These are phyloP conservation scores for Cydonia oblonga DNA, from an alignment of 331 rosid species.

Conservation along the genomic window DNA sequence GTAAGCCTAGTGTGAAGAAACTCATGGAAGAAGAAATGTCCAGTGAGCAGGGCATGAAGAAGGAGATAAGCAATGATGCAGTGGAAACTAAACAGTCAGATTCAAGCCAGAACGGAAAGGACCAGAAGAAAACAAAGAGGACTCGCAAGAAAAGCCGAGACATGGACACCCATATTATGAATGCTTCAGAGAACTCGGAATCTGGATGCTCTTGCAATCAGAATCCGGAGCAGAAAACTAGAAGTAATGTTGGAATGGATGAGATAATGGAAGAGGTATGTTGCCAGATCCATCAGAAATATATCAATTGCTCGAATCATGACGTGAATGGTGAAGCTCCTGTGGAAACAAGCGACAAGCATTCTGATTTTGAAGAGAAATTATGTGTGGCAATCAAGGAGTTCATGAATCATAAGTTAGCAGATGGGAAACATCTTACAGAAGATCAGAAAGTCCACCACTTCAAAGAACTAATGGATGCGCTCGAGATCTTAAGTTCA, in stretches of 20 bases:
- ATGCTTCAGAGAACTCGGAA: conserved; percentile 30
- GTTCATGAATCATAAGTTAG: conserved; percentile 46
- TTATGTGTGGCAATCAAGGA: conserved; percentile 47
- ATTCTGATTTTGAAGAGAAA: conserved; percentile 42
- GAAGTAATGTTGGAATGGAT: conserved; percentile 39
- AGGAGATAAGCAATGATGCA: conserved; percentile 14
- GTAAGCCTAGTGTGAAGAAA: conserved; percentile 88
- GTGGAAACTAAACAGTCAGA: conserved; percentile 31
- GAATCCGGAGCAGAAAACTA: conserved; percentile 34
- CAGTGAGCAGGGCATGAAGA: conserved; percentile 38
- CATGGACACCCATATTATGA: conserved; percentile 33
- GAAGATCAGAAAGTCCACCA: conserved; percentile 52
- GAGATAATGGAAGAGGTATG: conserved; percentile 64
- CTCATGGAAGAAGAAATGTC: conserved; percentile 93
- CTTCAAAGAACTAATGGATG: conserved; percentile 57
- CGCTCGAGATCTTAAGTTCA: conserved; percentile 55
- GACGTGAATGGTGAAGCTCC: conserved; percentile 34
- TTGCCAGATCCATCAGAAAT: conserved; percentile 38
- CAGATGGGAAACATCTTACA: conserved; percentile 40
- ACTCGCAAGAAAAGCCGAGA: conserved; percentile 42
- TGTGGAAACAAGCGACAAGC: conserved; percentile 27
- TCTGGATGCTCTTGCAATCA: conserved; percentile 29
- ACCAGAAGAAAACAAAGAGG: conserved; percentile 42
- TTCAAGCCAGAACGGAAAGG: conserved; percentile 24
- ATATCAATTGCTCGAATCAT: conserved; percentile 18